Evolutionary conservation across 768 basidiomycete species (phyloP).

Genomic region (Sporobolomyces phaffii): DNA sequence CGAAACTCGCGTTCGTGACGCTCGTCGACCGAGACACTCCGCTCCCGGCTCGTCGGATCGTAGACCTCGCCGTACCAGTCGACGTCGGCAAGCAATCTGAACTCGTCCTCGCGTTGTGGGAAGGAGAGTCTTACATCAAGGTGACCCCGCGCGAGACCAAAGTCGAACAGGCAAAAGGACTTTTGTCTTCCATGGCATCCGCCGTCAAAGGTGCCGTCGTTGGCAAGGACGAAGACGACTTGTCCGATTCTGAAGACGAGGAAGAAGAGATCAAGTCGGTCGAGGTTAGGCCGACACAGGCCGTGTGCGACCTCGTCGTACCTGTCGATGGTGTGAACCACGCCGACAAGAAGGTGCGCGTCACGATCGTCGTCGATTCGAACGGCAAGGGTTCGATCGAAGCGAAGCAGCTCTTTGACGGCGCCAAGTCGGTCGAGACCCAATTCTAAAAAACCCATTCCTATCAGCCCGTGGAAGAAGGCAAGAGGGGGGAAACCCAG

Average conservation of each 20-base stretch:
- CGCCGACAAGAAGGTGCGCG: slow-evolving; percentile 27
- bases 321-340: slow-evolving; percentile 34
- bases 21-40: slow-evolving; percentile 43
- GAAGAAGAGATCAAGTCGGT: slow-evolving; percentile 42
- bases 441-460: slow-evolving; percentile 19
- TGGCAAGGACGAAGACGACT: slow-evolving; percentile 38
- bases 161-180: slow-evolving; percentile 27
- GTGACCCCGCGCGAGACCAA: slow-evolving; percentile 29
- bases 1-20: slow-evolving; percentile 40
- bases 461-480: too few species aligned
- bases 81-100: slow-evolving; percentile 42
- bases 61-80: slow-evolving; percentile 46
- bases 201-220: slow-evolving; percentile 28
- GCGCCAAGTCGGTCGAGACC: slow-evolving; percentile 22
- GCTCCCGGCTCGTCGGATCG: slow-evolving; percentile 48
- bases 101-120: slow-evolving; percentile 39
- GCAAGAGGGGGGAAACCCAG: too few species aligned
- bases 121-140: slow-evolving; percentile 43
- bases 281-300: slow-evolving; percentile 37
- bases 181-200: slow-evolving; percentile 8
- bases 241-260: slow-evolving; percentile 43
- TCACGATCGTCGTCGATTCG: slow-evolving; percentile 39
- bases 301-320: slow-evolving; percentile 39
- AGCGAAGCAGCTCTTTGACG: slow-evolving; percentile 35
- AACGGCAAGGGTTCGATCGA: slow-evolving; percentile 37